phyloP scores from a whole-genome alignment of 2,329 filamentous ascomycete species.

The Metarhizium rileyi region DNA sequence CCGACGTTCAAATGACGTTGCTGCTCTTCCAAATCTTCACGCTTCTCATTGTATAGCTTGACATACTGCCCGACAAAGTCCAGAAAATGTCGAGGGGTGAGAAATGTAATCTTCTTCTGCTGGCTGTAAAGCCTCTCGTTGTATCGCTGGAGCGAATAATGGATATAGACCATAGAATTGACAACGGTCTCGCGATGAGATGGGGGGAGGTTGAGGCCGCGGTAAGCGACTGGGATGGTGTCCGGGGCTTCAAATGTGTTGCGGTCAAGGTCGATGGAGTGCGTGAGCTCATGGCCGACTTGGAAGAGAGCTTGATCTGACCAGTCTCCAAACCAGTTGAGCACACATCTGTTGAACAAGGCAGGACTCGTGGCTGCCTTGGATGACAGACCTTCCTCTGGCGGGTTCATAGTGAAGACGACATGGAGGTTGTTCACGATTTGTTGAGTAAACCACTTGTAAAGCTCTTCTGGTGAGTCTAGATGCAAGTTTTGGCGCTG shows the following conservation, averaged over 20 bases:
- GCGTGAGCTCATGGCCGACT: slow-evolving; percentile 88
- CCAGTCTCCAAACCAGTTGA: slow-evolving; percentile 99
- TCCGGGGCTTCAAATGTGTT: slow-evolving; percentile 79
- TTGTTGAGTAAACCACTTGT: slow-evolving; percentile 99
- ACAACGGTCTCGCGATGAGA: slow-evolving; percentile 86
- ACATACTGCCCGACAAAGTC: slow-evolving; percentile 98
- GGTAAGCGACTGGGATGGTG: slow-evolving; percentile 86
- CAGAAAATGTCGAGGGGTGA: slow-evolving; percentile 93
- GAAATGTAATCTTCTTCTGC: slow-evolving; percentile 83
- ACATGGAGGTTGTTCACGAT: slow-evolving; percentile 99
- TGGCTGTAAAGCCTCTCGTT: slow-evolving; percentile 83
- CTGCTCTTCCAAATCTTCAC: slow-evolving; percentile 96
- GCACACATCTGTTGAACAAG: slow-evolving; percentile 97
- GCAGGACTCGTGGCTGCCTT: slow-evolving; percentile 97
- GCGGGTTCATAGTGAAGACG: slow-evolving; percentile 99
- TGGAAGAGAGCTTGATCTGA: slow-evolving; percentile 98
- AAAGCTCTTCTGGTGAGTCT: slow-evolving; percentile 97
- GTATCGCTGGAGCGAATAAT: slow-evolving; percentile 86
- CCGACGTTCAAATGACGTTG: slow-evolving; percentile 97
- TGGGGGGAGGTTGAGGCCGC: slow-evolving; percentile 72
- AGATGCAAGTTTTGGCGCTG: slow-evolving; percentile 90
- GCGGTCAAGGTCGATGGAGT: slow-evolving; percentile 90
- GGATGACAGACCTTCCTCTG: slow-evolving; percentile 85
- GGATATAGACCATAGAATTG: slow-evolving; percentile 98
- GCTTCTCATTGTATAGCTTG: slow-evolving; percentile 94